Evolutionary conservation across 192 early-diverging fungal genomes (phyloP), one percentile per base, ranked within the genome.

Genomic region (Coemansia sp.): DNA sequence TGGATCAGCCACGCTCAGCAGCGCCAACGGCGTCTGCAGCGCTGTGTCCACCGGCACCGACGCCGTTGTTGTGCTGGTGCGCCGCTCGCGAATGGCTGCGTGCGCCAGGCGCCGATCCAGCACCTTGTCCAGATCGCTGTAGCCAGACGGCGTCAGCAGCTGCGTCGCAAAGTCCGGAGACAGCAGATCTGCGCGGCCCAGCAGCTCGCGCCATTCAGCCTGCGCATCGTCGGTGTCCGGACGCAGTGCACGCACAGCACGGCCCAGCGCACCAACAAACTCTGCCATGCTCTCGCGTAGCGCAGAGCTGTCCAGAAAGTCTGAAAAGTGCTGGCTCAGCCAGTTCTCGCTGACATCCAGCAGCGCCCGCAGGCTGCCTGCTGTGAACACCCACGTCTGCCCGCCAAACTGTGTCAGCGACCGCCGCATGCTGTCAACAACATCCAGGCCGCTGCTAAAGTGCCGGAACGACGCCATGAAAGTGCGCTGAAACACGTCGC

Each of bases 391-490:
- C 85, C 82, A 83, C 19, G 75, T 59, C 14, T 63, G 62, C 4
- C 57, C 57, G 14, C 69, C 56, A 3, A 63, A 48, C 38, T 27
- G 23, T 9, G 57, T 16, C 25, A 72, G 48, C 25, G 74, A 60
- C 49, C 66, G 57, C 8, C 59, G 81, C 70, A 75, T 70, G 16
- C 56, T 52, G 39, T 64, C 71, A 11, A 84, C 59, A 3, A 84
- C 65, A 35, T 84, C 74, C 9, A 76, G 43, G 1, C 77, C 81
- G 25, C 78, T 69, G 62, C 87, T 85, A 59, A 87, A 89, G 48
- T 82, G 84, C 17, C 89, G 84, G 68, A 87, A 90, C 19, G 87
- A 88, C 11, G 83, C 77, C 77, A 90, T 85, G 41, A 90, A 87
- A 12, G 80, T 77, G 14, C 75, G 69, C 25, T 84, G 71, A 66